Conservation (phyloP, 2,329 filamentous ascomycete genomes). For the Venturia aucupariae region DNA sequence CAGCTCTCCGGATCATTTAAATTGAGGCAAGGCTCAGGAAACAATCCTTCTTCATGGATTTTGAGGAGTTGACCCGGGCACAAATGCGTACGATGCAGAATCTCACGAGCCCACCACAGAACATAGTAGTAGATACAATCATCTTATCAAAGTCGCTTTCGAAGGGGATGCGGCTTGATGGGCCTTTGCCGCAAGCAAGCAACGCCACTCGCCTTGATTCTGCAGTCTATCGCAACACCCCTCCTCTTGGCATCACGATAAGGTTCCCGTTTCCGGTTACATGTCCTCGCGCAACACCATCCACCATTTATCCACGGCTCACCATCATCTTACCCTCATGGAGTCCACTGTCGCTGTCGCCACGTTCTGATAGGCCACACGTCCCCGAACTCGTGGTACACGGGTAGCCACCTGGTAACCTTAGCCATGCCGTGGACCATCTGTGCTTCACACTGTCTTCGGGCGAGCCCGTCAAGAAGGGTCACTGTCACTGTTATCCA, state of each 20-base stretch:
- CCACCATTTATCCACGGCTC: not conserved
- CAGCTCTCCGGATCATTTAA: not conserved
- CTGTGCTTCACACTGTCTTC: not conserved
- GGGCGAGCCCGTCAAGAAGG: not conserved
- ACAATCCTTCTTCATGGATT: no score
- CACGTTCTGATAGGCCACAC: not conserved
- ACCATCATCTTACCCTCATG: not conserved
- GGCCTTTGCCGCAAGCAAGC: not conserved
- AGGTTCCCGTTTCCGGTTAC: not conserved
- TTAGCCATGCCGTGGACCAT: not conserved
- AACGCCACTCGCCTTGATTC: not conserved
- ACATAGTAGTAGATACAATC: no score
- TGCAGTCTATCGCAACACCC: not conserved
- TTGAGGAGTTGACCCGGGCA: not conserved
- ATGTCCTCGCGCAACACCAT: not conserved
- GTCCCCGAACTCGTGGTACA: no score
- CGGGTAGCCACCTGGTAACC: not conserved
- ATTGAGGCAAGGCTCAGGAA: not conserved
- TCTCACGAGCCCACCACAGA: not conserved
- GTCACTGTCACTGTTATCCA: not conserved
- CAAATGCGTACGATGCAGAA: not conserved
- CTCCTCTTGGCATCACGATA: constrained; percentile 2
- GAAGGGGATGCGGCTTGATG: no score
- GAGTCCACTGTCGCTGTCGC: not conserved
- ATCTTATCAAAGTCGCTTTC: not conserved